Evolutionary conservation across 1,284 basidiomycete species (phyloP).

Genomic region (Cystobasidium pallidum): DNA sequence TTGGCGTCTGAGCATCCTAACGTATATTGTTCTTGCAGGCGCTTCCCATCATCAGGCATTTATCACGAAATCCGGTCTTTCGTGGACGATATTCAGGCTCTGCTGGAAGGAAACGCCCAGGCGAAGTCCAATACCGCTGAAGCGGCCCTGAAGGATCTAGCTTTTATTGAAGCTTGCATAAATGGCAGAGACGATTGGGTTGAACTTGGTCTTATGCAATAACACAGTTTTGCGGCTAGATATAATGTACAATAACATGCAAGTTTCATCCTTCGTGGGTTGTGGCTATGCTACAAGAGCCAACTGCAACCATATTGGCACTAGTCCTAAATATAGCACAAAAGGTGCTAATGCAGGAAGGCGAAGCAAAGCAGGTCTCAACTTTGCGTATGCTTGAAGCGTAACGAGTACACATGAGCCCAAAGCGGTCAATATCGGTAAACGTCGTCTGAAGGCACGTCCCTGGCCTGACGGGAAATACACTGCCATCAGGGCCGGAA

Average conservation of each 20-base stretch:
- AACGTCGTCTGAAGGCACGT: neutral
- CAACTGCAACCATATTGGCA: slow-evolving; percentile 17
- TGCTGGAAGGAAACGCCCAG: neutral
- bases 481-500: slow-evolving; percentile 35
- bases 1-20: neutral
- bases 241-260: neutral
- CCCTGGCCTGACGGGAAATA: neutral
- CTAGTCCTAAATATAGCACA: neutral
- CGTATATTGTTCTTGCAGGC: neutral
- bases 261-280: too few species aligned
- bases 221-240: neutral
- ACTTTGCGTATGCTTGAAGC: neutral
- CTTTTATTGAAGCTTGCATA: slow-evolving; percentile 46
- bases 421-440: neutral
- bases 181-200: neutral
- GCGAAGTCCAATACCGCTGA: slow-evolving; percentile 10
- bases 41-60: slow-evolving; percentile 1
- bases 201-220: neutral
- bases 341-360: neutral
- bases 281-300: neutral
- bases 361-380: neutral
- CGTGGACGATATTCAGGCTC: neutral
- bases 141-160: slow-evolving; percentile 48
- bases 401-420: neutral
- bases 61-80: slow-evolving; percentile 9